Conservation (phyloP, 345 rosid genomes). For the Brassica cretica region DNA sequence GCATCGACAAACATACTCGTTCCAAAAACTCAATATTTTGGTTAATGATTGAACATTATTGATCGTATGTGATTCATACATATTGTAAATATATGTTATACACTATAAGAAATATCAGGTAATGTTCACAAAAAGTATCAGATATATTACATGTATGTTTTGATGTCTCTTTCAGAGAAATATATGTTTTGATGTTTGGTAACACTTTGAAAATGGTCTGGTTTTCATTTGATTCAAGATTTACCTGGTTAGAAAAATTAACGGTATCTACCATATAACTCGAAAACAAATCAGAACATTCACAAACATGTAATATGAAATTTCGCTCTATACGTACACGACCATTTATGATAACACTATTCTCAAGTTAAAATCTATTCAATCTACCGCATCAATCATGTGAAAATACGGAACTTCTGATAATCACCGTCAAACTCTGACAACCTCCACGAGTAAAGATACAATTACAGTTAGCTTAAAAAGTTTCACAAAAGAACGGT, state of each 20-base stretch:
- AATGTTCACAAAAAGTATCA: too few relatives aligned
- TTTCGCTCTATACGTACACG: not conserved
- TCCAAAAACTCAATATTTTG: conserved; percentile 8
- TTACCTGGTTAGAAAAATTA: not conserved
- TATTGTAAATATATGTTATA: not conserved
- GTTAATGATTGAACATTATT: conserved; percentile 9
- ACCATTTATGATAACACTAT: not conserved
- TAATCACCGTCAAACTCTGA: conserved; percentile 3
- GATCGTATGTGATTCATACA: not conserved
- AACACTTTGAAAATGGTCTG: not conserved
- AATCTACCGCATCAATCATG: not conserved
- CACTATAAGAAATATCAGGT: not conserved
- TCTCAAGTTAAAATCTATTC: not conserved
- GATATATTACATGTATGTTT: too few relatives aligned
- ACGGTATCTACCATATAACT: not conserved
- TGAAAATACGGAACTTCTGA: not conserved
- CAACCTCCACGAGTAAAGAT: not conserved
- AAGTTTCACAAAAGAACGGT: not conserved
- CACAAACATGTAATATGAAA: not conserved
- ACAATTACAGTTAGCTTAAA: not conserved
- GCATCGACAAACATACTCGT: conserved; percentile 18
- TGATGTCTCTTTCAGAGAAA: too few relatives aligned
- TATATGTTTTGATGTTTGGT: not conserved
- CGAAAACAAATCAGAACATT: not conserved
- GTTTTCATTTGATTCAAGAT: not conserved